phyloP scores from a whole-genome alignment of 768 basidiomycete genomes.

The Mrakia blollopis region DNA sequence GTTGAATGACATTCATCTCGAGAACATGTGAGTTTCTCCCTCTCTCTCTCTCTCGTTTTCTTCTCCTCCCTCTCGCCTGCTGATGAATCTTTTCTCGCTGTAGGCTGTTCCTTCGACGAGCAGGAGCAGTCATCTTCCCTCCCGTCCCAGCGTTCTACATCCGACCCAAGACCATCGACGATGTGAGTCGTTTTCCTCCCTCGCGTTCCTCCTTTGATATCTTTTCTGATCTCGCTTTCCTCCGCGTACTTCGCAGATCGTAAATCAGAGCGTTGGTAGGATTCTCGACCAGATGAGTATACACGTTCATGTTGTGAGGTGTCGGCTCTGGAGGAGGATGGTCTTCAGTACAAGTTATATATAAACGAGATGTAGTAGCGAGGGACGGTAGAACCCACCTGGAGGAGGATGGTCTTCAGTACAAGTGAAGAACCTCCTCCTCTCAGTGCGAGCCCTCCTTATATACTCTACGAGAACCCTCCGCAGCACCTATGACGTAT shows the following conservation, averaged over 20 bases:
- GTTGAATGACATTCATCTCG: slow-evolving; percentile 20
- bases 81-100: background rate
- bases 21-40: slow-evolving; percentile 18
- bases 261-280: slow-evolving; percentile 17
- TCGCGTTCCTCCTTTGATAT: background rate
- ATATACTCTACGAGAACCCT: no score
- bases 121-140: slow-evolving; percentile 23
- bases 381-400: no score
- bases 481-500: no score
- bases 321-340: no score
- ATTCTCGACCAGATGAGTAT: slow-evolving; percentile 18
- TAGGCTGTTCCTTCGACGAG: slow-evolving; percentile 26
- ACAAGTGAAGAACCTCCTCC: no score
- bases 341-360: no score
- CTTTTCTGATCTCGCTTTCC: background rate
- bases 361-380: no score
- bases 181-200: background rate
- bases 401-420: no score
- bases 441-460: no score
- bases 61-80: background rate
- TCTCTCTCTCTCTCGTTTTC: background rate
- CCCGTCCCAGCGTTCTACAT: slow-evolving; percentile 24
- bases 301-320: slow-evolving; percentile 20
- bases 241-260: background rate
- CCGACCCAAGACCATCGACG: slow-evolving; percentile 15